These are phyloP conservation scores for Carex littledalei DNA, from an alignment of 176 grass and related monocot species.

Conservation along the genomic window DNA sequence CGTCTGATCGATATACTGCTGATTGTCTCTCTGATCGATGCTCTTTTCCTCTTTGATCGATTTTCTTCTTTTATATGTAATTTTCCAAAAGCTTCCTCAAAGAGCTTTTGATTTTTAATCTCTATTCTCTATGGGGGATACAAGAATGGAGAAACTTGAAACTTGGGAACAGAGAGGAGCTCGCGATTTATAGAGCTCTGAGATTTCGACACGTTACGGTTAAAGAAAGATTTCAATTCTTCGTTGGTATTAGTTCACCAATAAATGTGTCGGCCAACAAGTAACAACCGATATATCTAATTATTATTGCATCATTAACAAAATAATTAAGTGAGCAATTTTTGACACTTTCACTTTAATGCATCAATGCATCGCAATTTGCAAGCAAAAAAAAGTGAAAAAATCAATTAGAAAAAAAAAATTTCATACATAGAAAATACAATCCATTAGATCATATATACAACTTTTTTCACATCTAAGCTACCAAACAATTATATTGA, in stretches of 20 bases:
- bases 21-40: background rate
- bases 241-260: background rate
- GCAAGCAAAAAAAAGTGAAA: background rate
- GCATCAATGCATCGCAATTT: too few relatives aligned
- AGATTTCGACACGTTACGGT: conserved; percentile 42
- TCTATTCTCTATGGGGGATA: background rate
- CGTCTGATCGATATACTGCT: background rate
- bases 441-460: too few relatives aligned
- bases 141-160: conserved; percentile 44
- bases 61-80: background rate
- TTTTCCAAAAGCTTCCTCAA: conserved; percentile 8
- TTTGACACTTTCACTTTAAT: background rate
- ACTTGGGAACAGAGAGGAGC: conserved; percentile 48
- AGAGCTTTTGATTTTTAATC: background rate
- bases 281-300: background rate
- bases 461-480: too few relatives aligned
- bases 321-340: background rate
- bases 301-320: background rate
- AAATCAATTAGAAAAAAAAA: background rate
- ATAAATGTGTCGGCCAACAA: background rate
- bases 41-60: too few relatives aligned
- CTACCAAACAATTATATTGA: too few relatives aligned
- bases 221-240: background rate
- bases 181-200: conserved; percentile 36
- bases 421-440: too few relatives aligned